Percentiles rank a stretch among this genome's conserved stretches.
Conservation (phyloP, 345 rosid species). For the Sonneratia alba region DNA sequence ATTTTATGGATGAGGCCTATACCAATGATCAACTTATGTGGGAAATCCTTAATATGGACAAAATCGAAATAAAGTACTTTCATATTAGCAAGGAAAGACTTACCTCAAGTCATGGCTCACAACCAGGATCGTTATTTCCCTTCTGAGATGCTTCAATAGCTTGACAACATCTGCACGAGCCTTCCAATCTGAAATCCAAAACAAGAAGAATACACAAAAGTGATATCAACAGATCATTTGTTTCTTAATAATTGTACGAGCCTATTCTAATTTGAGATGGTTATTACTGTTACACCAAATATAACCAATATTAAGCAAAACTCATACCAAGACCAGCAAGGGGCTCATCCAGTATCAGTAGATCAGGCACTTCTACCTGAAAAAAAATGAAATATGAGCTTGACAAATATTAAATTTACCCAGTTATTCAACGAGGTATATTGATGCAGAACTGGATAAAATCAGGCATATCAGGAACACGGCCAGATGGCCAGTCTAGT, state of each 20-base stretch:
- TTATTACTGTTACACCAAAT: conserved; percentile 7
- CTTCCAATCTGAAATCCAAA: conserved; percentile 64
- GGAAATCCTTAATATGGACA: no score
- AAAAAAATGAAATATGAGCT: not conserved
- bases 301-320: conserved; percentile 8
- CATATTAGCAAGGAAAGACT: conserved; percentile 9
- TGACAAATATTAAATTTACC: not conserved
- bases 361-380: conserved; percentile 79
- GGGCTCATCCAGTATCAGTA: conserved; percentile 85
- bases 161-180: conserved; percentile 83
- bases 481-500: not conserved
- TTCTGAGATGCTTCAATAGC: conserved; percentile 78
- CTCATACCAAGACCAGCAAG: conserved; percentile 92
- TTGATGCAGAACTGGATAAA: not conserved
- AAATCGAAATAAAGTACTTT: not conserved
- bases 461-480: not conserved
- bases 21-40: no score
- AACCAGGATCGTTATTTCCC: conserved; percentile 64
- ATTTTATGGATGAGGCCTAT: not conserved
- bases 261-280: not conserved
- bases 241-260: not conserved
- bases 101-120: conserved; percentile 94
- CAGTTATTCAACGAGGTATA: not conserved
- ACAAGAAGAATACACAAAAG: not conserved
- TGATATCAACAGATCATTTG: not conserved